Evolutionary conservation across 495 filamentous ascomycete genomes (phyloP).

Genomic region (Neurospora cerealis): DNA sequence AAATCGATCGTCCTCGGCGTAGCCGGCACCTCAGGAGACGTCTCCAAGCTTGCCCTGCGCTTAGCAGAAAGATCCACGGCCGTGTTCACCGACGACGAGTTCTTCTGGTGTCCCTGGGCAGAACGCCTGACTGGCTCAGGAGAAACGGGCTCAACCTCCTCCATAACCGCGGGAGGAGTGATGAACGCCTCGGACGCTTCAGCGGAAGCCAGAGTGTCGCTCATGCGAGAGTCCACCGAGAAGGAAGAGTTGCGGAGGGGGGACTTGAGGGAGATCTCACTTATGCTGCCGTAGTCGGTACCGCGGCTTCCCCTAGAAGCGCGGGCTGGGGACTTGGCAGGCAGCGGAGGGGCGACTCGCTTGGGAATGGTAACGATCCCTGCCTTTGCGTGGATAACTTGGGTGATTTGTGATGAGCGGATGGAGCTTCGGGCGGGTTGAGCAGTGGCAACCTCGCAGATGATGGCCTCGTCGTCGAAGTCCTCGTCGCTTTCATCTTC

Average conservation of each 20-base stretch:
- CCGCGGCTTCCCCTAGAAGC: conserved; percentile 28
- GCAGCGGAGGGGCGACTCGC: conserved; percentile 54
- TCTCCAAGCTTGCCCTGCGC: neutral
- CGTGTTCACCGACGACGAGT: conserved; percentile 24
- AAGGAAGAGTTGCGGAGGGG: conserved; percentile 23
- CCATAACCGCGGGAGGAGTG: conserved; percentile 1
- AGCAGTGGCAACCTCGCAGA: conserved; percentile 39
- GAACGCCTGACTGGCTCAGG: neutral
- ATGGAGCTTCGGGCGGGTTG: conserved; percentile 41
- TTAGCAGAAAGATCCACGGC: conserved; percentile 7
- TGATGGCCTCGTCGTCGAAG: conserved; percentile 38
- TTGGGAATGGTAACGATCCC: conserved; percentile 65
- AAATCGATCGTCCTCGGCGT: conserved; percentile 11
- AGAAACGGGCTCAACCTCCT: conserved; percentile 1
- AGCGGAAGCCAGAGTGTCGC: conserved; percentile 1
- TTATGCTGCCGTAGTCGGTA: conserved; percentile 14
- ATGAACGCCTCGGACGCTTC: conserved; percentile 6
- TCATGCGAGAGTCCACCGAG: conserved; percentile 8
- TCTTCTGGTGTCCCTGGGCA: conserved; percentile 16
- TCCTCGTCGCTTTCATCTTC: conserved; percentile 37
- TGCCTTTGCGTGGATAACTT: conserved; percentile 40
- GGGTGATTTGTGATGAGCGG: conserved; percentile 33
- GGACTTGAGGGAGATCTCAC: conserved; percentile 22
- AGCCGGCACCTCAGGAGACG: conserved; percentile 4
- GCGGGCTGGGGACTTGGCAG: conserved; percentile 48